Base-by-base conservation (phyloP, 345 rosid genomes). In the Eutrema heterophyllum region DNA sequence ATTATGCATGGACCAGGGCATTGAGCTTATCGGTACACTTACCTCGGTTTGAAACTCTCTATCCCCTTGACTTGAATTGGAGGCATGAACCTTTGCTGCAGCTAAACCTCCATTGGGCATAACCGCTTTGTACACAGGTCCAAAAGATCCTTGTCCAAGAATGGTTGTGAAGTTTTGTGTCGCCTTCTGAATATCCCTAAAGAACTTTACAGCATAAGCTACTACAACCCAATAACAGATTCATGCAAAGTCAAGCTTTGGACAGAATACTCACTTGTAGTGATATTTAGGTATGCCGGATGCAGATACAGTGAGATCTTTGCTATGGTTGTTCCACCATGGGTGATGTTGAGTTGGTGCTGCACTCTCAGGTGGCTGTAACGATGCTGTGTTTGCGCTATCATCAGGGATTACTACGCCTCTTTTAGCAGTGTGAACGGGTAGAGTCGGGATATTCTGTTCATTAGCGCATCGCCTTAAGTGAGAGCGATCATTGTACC, bases 21-120 rank as follows among this genome's bases (percentile, higher is more conserved):
- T 21, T 61, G 29, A 43, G n/a, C 4, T 5, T 32, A 68, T 43
- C 4, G 2, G 48, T 61, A 35, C 18, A 44, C 49, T 70, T 82
- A 91, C 97, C 97, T 95, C 99, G 5, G 97, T 92, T 69, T 90
- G 91, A 73, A 92, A 95, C 86, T 95, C 99, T 81, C 50, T 92
- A 58, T 90, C 97, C 60, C 97, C 99, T 77, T 95, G 99, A 53
- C 79, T 85, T 39, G 99, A 95, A 82, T 87, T 79, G 49, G 97
- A 84, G 75, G 96, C 97, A 74, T 89, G 99, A 70, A 87, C 97
- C 84, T 95, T 95, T 24, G 85, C 96, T 12, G 99, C 99, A 15
- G 84, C 86, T 39, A 79, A 82, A 50, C 76, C 95, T 70, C 90
- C 96, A 14, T 81, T 66, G 49, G 87, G 83, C 88, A 92, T 74